phyloP scores from a whole-genome alignment of 2,329 filamentous ascomycete genomes.

The Huntiella savannae region DNA sequence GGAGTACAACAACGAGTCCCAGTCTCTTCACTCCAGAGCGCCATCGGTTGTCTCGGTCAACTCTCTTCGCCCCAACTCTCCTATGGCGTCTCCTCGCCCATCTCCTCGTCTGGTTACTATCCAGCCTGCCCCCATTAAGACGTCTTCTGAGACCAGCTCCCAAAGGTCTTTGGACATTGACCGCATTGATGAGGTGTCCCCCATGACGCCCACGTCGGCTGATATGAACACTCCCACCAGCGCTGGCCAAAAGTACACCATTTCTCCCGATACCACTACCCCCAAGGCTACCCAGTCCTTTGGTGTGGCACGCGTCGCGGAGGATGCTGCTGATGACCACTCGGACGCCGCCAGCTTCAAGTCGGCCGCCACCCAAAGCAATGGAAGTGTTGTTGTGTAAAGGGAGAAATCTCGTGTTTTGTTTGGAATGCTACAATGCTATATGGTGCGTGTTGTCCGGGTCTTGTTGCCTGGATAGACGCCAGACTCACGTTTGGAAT shows the following conservation, averaged over 20 bases:
- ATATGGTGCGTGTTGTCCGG: too few species aligned
- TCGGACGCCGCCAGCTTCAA: constrained; percentile 10
- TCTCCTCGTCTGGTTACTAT: background rate
- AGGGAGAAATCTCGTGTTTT: background rate
- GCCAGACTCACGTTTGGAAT: background rate
- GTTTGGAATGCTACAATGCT: background rate
- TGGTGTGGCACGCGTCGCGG: too few species aligned
- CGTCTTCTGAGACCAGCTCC: background rate
- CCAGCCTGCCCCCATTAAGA: constrained; percentile 2
- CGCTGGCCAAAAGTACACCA: constrained; percentile 3
- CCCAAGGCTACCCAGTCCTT: constrained; percentile 8
- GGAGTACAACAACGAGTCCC: constrained; percentile 20
- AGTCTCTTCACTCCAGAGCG: constrained; percentile 5
- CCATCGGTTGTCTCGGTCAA: constrained; percentile 6
- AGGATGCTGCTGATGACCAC: constrained; percentile 2
- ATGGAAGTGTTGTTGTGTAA: constrained; percentile 4
- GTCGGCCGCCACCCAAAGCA: constrained; percentile 11
- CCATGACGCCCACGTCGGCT: constrained; percentile 2
- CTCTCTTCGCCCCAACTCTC: background rate
- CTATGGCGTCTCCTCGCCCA: background rate
- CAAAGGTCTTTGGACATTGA: constrained; percentile 5
- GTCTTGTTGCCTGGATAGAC: too few species aligned
- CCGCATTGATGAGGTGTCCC: constrained; percentile 4
- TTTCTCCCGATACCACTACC: constrained; percentile 4
- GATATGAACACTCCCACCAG: constrained; percentile 6